Conservation (phyloP, 2,329 filamentous ascomycete species). For the Fusarium sp. region DNA sequence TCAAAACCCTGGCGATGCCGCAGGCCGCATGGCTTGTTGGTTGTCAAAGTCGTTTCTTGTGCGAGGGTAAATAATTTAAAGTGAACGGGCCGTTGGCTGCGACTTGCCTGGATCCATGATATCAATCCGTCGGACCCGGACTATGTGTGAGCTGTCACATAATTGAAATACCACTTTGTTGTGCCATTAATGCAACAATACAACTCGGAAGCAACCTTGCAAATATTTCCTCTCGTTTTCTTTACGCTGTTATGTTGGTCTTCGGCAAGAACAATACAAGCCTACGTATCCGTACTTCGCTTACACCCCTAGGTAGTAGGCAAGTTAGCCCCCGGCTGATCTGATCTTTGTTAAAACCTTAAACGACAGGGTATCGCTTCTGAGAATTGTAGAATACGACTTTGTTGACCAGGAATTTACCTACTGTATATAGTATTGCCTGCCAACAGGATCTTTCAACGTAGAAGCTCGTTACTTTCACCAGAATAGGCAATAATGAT, state of each 20-base stretch:
- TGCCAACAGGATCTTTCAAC: not conserved
- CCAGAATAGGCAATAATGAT: conserved; percentile 1
- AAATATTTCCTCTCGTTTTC: not conserved
- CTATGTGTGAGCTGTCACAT: conserved; percentile 27
- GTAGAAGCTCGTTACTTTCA: conserved; percentile 12
- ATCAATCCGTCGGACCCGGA: conserved; percentile 30
- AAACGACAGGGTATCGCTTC: conserved; percentile 20
- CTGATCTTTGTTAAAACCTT: conserved; percentile 39
- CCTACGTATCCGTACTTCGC: conserved; percentile 2
- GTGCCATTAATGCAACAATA: not conserved
- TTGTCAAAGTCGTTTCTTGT: conserved; percentile 1
- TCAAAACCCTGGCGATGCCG: not conserved
- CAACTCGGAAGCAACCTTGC: conserved; percentile 1
- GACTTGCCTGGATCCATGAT: not conserved
- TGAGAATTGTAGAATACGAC: conserved; percentile 5
- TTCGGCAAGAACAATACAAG: conserved; percentile 24
- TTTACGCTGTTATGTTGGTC: conserved; percentile 1
- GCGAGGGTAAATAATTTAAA: not conserved
- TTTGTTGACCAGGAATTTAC: not conserved
- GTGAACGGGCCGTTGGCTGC: conserved; percentile 1
- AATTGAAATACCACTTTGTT: not conserved
- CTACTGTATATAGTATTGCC: not conserved
- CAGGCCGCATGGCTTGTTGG: not conserved
- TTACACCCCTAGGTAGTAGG: conserved; percentile 15
- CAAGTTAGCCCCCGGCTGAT: conserved; percentile 19